Evolutionary conservation across 2,329 filamentous ascomycete genomes (phyloP), one percentile per base, ranked within the genome.

Genomic region (Paramyrothecium roridum): DNA sequence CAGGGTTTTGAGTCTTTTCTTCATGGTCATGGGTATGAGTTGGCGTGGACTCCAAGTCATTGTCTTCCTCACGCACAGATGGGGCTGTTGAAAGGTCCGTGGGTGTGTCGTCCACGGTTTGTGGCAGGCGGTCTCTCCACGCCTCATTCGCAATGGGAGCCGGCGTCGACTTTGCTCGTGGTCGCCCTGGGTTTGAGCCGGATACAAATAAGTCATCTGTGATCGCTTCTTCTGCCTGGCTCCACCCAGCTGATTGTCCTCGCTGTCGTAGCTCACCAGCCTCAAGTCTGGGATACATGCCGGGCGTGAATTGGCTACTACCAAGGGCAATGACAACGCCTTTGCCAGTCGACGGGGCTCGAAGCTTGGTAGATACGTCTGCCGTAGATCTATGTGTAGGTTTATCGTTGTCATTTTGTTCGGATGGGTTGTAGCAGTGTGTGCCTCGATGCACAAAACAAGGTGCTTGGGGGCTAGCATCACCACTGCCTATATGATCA

Each of bases 391-490:
- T 19, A 43, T 43, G 4, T 13, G 12, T 8, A 13, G 6, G 13
- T 43, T 3, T 43, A 16, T 13, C 3, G 12, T 6, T 16, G 6
- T 4, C n/a, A 19, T 43, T 50, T 13, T 26, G 11, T 26, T 51
- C n/a, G 20, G 30, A 17, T n/a, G 49, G 49, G 17, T 34, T 26
- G 11, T 53, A 70, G 54, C 68, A 70, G 40, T 71, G 63, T 8
- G 56, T 58, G 1, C 65, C 66, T 8, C 63, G 52, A 8, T 61
- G 34, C 1, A 63, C 3, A 49, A 60, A 50, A 21, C 59, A 52
- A 13, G 66, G 64, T 8, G 49, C 17, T 12, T 8, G 20, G 8
- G 48, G n/a, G 30, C 8, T 23, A 23, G 22, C 48, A 65, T 61
- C 34, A 52, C 57, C 7, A 61, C 58, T 2, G 49, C n/a, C 3